A percentile compares a stretch with the other conserved stretches of the same genome.
These are phyloP conservation scores for Thuidium tamariscinum DNA, from an alignment of 225 moss, liverwort and hornwort genomes.

Conservation along the genomic window DNA sequence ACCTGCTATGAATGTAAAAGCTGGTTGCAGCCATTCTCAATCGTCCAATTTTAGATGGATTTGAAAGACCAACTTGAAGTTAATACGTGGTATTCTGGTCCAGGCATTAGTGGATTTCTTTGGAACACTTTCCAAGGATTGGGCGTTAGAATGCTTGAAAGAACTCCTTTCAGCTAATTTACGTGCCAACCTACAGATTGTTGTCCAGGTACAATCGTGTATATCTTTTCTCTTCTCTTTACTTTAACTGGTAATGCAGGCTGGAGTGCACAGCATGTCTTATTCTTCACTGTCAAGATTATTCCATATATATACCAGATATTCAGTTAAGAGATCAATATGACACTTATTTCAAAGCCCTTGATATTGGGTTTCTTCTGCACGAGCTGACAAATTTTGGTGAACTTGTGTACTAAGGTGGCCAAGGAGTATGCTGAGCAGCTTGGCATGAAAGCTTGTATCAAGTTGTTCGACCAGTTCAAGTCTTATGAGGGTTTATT, in stretches of 20 bases:
- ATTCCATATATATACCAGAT: background rate
- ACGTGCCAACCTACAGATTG: constrained; percentile 74
- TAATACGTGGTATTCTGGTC: background rate
- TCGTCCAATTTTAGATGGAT: background rate
- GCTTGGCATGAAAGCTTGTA: constrained; percentile 75
- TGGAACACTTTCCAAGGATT: constrained; percentile 84
- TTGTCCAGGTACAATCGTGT: constrained; percentile 57
- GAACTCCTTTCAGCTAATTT: constrained; percentile 79
- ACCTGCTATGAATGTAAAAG: background rate
- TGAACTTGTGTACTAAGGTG: constrained; percentile 40
- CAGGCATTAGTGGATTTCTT: constrained; percentile 90
- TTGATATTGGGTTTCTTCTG: background rate
- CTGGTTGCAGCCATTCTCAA: background rate
- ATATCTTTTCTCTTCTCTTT: background rate
- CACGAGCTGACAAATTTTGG: background rate
- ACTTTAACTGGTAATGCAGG: background rate
- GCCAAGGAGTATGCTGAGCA: constrained; percentile 96
- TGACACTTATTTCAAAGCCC: background rate
- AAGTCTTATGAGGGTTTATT: constrained; percentile 86
- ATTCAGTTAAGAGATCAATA: background rate
- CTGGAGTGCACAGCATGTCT: background rate
- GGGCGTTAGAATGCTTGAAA: constrained; percentile 97
- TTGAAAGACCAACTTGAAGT: background rate
- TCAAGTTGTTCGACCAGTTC: constrained; percentile 87
- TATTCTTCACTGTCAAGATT: background rate